Percentiles rank a stretch among this genome's conserved stretches.
These are phyloP conservation scores for Arthrobotrys entomopaga DNA, from an alignment of 2,329 filamentous ascomycete genomes.

Conservation along the genomic window DNA sequence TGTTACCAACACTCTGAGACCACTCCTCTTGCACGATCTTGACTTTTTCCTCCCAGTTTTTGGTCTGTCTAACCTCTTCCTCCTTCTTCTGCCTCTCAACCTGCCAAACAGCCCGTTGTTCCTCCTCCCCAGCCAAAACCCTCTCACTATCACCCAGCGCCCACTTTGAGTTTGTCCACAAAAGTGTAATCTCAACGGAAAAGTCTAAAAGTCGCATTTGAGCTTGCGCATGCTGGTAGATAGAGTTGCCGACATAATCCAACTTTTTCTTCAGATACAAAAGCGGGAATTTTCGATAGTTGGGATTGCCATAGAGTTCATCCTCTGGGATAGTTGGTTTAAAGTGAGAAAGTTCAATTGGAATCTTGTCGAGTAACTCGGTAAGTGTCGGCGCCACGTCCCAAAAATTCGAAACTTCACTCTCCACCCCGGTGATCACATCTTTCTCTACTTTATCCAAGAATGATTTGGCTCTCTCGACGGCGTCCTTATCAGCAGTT, in stretches of 20 bases:
- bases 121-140: constrained; percentile 45
- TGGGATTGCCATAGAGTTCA: constrained; percentile 87
- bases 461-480: constrained; percentile 80
- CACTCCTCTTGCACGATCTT: constrained; percentile 54
- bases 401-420: constrained; percentile 95
- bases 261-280: constrained; percentile 90
- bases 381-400: constrained; percentile 89
- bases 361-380: constrained; percentile 81
- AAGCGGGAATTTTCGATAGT: constrained; percentile 80
- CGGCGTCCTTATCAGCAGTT: constrained; percentile 75
- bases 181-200: constrained; percentile 50
- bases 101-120: constrained; percentile 47
- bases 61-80: constrained; percentile 53
- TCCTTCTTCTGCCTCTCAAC: constrained; percentile 54
- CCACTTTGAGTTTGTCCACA: constrained; percentile 54
- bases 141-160: constrained; percentile 46
- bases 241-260: constrained; percentile 87
- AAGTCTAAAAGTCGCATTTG: constrained; percentile 53
- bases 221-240: constrained; percentile 72
- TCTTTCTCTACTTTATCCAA: constrained; percentile 82
- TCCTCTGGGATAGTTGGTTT: constrained; percentile 72
- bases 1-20: constrained; percentile 55
- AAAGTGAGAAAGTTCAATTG: constrained; percentile 65
- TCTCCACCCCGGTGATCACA: constrained; percentile 85
- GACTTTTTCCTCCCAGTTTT: constrained; percentile 55